Evolutionary conservation across 805 yeast genomes (phyloP), one percentile per base, ranked within the genome.

Genomic region (Cyberlindnera mississippiensis): DNA sequence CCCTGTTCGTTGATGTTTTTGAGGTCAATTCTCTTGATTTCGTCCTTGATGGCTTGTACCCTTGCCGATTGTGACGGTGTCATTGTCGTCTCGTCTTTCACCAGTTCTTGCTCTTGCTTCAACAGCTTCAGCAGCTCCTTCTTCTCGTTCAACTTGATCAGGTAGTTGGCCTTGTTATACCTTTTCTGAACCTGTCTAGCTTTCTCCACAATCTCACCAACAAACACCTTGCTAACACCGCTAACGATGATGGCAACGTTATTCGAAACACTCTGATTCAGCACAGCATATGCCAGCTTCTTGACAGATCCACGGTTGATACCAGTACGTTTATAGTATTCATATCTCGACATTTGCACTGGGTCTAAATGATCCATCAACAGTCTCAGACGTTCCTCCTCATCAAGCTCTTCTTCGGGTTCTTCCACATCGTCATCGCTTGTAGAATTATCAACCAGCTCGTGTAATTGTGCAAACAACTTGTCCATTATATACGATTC

Each of bases 331-430:
- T 96, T 73, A 62, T 80, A 89, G 17, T 84, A 85, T 59, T 89
- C 96, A 61, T 88, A 91, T 38, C 96, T 65, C 43, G 82, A 80
- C 80, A 85, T 81, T 58, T 91, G 97, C 22, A 80, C 85, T n/a
- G 76, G 76, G 49, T 84, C 83, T 59, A 91, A 76, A 49, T 80
- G 78, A 16, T 86, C 77, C 44, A 89, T 74, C 48, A 90, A 67
- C 20, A 88, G 55, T 41, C 80, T 69, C 41, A 77, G 72, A 43
- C 73, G 69, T 32, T 83, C 86, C 47, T 80, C 82, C 40, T 77
- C 72, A 17, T 61, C 66, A 40, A 66, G 42, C 29, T 69, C 69
- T 37, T 56, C 61, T 18, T 48, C 53, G 3, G 62, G 61, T 28
- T 52, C 58, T 15, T 53, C 52, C 1, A 35, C 37, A 3, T 55